phyloP scores from a whole-genome alignment of 495 filamentous ascomycete species.

The Staphylotrichum tortipilum region DNA sequence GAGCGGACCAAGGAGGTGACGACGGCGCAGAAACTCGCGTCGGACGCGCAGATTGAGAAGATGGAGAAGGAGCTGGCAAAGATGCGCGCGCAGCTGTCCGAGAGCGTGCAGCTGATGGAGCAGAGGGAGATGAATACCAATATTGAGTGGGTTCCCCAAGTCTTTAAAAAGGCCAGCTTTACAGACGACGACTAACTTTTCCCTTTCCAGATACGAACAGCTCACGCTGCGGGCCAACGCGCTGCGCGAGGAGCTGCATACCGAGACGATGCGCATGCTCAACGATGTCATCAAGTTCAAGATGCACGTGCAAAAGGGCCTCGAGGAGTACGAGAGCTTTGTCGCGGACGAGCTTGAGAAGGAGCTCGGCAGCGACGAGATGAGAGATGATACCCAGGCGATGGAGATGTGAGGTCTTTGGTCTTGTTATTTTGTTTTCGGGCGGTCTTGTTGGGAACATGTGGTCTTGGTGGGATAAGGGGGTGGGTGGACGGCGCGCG shows the following conservation, averaged over 20 bases:
- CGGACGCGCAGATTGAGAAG: conserved; percentile 90
- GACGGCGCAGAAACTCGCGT: conserved; percentile 73
- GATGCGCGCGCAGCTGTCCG: conserved; percentile 77
- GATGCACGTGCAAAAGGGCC: conserved; percentile 81
- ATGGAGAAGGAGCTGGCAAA: conserved; percentile 95
- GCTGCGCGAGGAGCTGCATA: conserved; percentile 87
- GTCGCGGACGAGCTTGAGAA: conserved; percentile 84
- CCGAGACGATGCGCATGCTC: conserved; percentile 89
- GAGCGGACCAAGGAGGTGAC: conserved; percentile 86
- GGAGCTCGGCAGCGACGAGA: conserved; percentile 54
- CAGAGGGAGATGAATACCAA: conserved; percentile 94
- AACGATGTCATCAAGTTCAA: conserved; percentile 99
- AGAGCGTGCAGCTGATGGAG: conserved; percentile 85
- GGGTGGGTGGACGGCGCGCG: too few species aligned
- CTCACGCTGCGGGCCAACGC: conserved; percentile 73
- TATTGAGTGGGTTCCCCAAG: conserved; percentile 58
- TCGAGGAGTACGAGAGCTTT: conserved; percentile 89
- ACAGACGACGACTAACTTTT: background rate
- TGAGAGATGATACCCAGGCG: conserved; percentile 24
- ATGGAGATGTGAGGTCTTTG: conserved; percentile 18
- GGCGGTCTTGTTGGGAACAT: background rate
- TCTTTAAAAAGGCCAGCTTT: too few species aligned
- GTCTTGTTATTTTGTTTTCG: too few species aligned
- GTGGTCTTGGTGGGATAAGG: too few species aligned
- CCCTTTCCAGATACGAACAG: conserved; percentile 65